These are phyloP conservation scores for Sesbania bispinosa DNA, from an alignment of 306 rosid genomes.

Conservation along the genomic window DNA sequence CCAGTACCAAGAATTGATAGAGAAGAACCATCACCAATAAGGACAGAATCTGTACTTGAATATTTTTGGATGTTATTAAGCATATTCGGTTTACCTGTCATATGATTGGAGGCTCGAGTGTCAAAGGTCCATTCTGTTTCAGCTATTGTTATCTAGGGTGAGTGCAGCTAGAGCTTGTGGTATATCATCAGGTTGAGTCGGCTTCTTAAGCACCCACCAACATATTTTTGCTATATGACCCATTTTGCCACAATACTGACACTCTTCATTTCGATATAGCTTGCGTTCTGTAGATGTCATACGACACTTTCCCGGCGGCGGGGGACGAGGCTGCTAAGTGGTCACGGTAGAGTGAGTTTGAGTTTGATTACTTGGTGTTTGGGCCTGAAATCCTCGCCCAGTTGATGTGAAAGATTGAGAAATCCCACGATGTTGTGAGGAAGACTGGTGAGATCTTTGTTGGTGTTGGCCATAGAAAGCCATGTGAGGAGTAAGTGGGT, in stretches of 20 bases:
- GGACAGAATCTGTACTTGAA: neutral
- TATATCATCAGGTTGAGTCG: neutral
- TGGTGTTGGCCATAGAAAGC: too few species aligned
- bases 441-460: too few species aligned
- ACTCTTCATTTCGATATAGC: neutral
- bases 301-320: neutral
- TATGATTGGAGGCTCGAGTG: neutral
- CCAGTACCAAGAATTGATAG: neutral
- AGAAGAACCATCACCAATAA: slow-evolving; percentile 4
- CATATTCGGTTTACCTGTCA: neutral
- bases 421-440: too few species aligned
- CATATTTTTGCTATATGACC: neutral
- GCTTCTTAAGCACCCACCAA: neutral
- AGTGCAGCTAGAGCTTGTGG: neutral
- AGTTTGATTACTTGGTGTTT: neutral
- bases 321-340: neutral
- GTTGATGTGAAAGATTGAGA: too few species aligned
- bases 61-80: neutral
- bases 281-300: neutral
- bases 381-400: too few species aligned
- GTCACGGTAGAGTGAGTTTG: neutral
- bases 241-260: neutral
- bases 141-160: neutral
- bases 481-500: too few species aligned
- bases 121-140: neutral